Evolutionary conservation across 305 asterid species (phyloP), one percentile per base, ranked within the genome.

Genomic region (Ruellia speciosa): DNA sequence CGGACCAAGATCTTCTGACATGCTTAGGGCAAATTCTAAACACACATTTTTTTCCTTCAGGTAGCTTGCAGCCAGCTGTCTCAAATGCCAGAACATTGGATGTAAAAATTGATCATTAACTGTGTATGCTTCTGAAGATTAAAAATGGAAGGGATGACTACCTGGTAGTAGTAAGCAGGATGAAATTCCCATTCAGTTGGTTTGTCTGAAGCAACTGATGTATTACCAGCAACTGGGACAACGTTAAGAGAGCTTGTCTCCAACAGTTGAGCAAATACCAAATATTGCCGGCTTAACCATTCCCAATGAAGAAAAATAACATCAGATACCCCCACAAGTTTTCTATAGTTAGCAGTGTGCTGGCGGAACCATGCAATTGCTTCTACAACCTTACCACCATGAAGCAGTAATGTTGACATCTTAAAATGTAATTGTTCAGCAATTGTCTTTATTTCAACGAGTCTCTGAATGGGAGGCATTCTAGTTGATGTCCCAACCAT

Each of bases 101-200:
- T 52, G 66, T 56, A 48, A 46, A 60, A 56, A 53, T 14, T 48
- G 35, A 39, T 63, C 60, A 40, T 45, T 52, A 52, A 46, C 20
- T 6, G 62, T 50, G 51, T 51, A 62, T 48, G 56, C 16, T 14
- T 12, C 56, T 34, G 35, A 62, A 58, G 56, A 66, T 63, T 68
- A 46, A 56, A 50, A 28, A 60, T 54, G 59, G 56, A 72, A 56
- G 40, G 33, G 31, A 18, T 18, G 51, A 45, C 41, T 50, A 84
- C 99, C 95, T 88, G 99, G 74, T 73, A 84, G 70, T 92, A 92
- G 70, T 88, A 79, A 71, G 96, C 90, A 41, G 96, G 84, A 64
- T 79, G 77, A 60, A 70, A 86, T 69, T 92, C 96, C 88, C 90
- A 77, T 53, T 86, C 89, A 18, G 90, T 92, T 67, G 88, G 80